A percentile compares a stretch with the other conserved stretches of the same genome.
phyloP scores from a whole-genome alignment of 345 rosid genomes.

The Aegle marmelos region DNA sequence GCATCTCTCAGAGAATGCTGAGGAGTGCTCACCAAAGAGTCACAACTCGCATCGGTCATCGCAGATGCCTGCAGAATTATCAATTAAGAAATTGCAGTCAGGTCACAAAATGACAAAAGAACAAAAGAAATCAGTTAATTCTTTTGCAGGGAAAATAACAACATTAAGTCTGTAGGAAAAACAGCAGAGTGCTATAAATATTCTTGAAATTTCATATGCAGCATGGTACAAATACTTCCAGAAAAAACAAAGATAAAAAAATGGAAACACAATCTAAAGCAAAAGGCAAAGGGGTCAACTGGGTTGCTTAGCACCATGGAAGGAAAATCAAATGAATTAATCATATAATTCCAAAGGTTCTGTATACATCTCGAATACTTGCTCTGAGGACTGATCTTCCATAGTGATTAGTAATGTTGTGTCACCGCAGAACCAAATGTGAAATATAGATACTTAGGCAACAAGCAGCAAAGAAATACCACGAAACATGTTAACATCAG shows the following conservation, averaged over 20 bases:
- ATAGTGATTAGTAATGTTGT: not conserved
- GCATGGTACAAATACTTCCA: not conserved
- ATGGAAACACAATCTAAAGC: not conserved
- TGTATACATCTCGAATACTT: not conserved
- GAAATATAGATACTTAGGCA: not conserved
- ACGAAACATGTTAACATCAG: not conserved
- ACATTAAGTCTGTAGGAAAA: not conserved
- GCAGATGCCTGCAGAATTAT: slow-evolving; percentile 49
- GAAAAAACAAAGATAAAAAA: not conserved
- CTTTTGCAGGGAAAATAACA: slow-evolving; percentile 3
- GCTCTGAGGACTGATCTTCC: not conserved
- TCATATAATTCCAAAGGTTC: not conserved
- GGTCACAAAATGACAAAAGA: slow-evolving; percentile 4
- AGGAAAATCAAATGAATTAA: not conserved
- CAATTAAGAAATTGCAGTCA: not conserved
- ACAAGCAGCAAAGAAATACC: not conserved
- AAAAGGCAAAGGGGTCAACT: not conserved
- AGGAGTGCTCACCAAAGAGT: slow-evolving; percentile 91
- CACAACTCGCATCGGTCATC: slow-evolving; percentile 84
- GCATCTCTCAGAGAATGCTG: slow-evolving; percentile 92
- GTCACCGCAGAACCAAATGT: not conserved
- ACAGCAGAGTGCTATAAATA: not conserved
- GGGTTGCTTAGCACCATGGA: not conserved
- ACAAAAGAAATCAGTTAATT: not conserved
- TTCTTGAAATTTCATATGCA: not conserved